These are phyloP conservation scores for Podospora pseudoanserina DNA, from an alignment of 495 filamentous ascomycete genomes.

Conservation along the genomic window DNA sequence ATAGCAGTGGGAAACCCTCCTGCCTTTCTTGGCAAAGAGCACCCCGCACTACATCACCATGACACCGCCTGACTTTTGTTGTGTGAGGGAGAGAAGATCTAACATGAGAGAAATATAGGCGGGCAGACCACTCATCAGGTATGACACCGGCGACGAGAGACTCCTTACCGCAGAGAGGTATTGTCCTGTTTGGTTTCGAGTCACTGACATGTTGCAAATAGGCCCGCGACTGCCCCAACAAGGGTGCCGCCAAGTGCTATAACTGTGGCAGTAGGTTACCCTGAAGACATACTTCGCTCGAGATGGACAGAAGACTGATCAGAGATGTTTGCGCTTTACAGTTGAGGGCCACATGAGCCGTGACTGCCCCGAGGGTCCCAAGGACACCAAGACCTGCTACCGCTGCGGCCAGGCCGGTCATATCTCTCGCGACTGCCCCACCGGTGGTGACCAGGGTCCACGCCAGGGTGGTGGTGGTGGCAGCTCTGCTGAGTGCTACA, in stretches of 20 bases:
- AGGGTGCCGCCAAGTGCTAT: slow-evolving; percentile 85
- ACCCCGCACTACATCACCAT: slow-evolving; percentile 14
- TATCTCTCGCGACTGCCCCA: slow-evolving; percentile 86
- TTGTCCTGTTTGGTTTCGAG: slow-evolving; percentile 11
- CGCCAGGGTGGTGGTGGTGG: slow-evolving; percentile 31
- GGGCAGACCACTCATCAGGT: slow-evolving; percentile 50
- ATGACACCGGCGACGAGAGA: slow-evolving; percentile 34
- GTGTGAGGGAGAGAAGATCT: slow-evolving; percentile 37
- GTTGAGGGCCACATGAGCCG: slow-evolving; percentile 86
- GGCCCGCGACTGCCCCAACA: slow-evolving; percentile 93
- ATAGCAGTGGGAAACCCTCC: slow-evolving; percentile 8
- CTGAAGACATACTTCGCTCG: background rate
- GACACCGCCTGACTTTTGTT: slow-evolving; percentile 22
- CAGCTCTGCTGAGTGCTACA: slow-evolving; percentile 77
- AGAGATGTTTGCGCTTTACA: slow-evolving; percentile 10
- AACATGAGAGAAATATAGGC: slow-evolving; percentile 44
- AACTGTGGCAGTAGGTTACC: slow-evolving; percentile 45
- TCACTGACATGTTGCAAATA: slow-evolving; percentile 36
- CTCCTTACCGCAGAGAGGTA: slow-evolving; percentile 19
- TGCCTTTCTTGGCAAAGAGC: background rate
- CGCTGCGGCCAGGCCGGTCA: slow-evolving; percentile 84
- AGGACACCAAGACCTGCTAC: slow-evolving; percentile 92
- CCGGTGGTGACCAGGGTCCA: slow-evolving; percentile 38
- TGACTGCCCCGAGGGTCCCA: slow-evolving; percentile 83
- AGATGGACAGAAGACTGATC: slow-evolving; percentile 17